phyloP scores from a whole-genome alignment of 495 filamentous ascomycete genomes.

The Tuber magnatum region DNA sequence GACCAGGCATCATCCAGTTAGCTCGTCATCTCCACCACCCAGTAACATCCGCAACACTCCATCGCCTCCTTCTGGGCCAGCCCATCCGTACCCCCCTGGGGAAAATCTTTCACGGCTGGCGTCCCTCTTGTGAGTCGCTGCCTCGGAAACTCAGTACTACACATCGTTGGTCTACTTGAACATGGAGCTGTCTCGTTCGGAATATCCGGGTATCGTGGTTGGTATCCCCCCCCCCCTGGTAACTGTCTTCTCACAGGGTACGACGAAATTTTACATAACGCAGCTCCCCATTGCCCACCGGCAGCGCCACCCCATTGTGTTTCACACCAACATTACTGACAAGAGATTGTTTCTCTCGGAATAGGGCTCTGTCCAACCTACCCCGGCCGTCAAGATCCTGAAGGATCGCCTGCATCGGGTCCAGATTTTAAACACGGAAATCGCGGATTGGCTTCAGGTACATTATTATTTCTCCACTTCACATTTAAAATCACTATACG shows the following conservation, averaged over 20 bases:
- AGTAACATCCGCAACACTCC: background rate
- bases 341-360: conserved; percentile 17
- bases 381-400: conserved; percentile 74
- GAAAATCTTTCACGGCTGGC: conserved; percentile 10
- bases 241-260: background rate
- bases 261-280: conserved; percentile 22
- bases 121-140: conserved; percentile 8
- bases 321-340: conserved; percentile 32
- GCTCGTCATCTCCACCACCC: background rate
- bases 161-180: conserved; percentile 23
- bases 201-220: conserved; percentile 96
- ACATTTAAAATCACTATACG: conserved; percentile 33
- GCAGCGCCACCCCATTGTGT: conserved; percentile 7
- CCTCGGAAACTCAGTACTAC: conserved; percentile 11
- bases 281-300: conserved; percentile 12
- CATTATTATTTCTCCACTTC: conserved; percentile 17
- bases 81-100: conserved; percentile 10
- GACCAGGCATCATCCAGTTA: background rate
- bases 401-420: conserved; percentile 85
- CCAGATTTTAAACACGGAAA: conserved; percentile 75
- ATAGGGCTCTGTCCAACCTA: conserved; percentile 74
- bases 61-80: background rate
- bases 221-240: conserved; percentile 39
- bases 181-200: conserved; percentile 79
- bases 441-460: conserved; percentile 98